A percentile compares a stretch with the other conserved stretches of the same genome.
Evolutionary conservation across 1,139 yeast species (phyloP).

Genomic region (Candida pseudoviswanathii): DNA sequence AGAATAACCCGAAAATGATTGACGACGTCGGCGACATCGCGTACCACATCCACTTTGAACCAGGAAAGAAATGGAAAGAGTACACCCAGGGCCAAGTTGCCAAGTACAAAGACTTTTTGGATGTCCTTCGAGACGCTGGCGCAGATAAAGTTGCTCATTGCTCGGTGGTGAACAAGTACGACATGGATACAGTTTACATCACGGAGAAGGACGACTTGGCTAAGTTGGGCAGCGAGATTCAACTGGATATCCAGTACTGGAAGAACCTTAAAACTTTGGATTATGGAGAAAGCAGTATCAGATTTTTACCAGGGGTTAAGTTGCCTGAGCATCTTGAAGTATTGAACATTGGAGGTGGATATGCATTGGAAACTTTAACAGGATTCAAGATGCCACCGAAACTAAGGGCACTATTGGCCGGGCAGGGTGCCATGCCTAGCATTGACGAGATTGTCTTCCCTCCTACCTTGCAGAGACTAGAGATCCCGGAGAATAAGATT

Average conservation of each 20-base stretch:
- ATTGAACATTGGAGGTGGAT: conserved; percentile 46
- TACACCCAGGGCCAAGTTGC: conserved; percentile 28
- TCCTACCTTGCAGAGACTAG: conserved; percentile 31
- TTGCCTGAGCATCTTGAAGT: conserved; percentile 42
- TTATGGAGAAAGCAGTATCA: conserved; percentile 41
- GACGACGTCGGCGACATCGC: conserved; percentile 27
- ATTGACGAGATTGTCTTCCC: conserved; percentile 44
- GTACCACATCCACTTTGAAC: conserved; percentile 42
- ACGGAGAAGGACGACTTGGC: conserved; percentile 39
- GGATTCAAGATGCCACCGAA: conserved; percentile 45
- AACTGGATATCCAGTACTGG: conserved; percentile 42
- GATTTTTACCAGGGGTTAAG: conserved; percentile 43
- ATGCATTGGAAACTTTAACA: conserved; percentile 41
- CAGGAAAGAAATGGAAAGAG: conserved; percentile 38
- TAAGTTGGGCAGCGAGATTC: conserved; percentile 41
- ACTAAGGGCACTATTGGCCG: conserved; percentile 34
- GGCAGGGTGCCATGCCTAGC: conserved; percentile 37
- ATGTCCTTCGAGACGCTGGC: conserved; percentile 23
- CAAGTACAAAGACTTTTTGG: conserved; percentile 29
- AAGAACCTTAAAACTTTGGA: conserved; percentile 35
- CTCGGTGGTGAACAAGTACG: conserved; percentile 43
- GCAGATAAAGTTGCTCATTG: conserved; percentile 39
- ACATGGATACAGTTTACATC: conserved; percentile 35
- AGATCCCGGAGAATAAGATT: conserved; percentile 41
- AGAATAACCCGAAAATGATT: conserved; percentile 20